A percentile compares a stretch with the other conserved stretches of the same genome.
Evolutionary conservation across 2,329 filamentous ascomycete genomes (phyloP).

Genomic region (Colletotrichum graminicola): DNA sequence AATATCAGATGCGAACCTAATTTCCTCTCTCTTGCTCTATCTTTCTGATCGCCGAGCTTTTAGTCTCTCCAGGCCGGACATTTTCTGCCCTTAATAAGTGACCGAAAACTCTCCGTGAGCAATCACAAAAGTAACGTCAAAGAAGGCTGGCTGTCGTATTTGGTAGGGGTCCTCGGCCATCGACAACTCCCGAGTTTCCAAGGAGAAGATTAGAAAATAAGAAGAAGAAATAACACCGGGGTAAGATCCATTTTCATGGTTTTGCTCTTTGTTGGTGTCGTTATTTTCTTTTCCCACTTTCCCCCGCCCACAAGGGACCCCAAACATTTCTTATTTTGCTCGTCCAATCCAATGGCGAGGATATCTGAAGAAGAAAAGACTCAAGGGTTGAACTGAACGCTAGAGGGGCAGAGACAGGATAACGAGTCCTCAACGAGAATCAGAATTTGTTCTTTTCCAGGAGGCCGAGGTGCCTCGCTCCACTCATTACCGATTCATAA

Average conservation of each 20-base stretch:
- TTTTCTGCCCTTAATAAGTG: conserved; percentile 25
- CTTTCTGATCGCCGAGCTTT: conserved; percentile 5
- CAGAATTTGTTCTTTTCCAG: neutral
- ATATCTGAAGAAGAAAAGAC: conserved; percentile 40
- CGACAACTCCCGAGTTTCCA: neutral
- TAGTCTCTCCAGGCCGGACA: conserved; percentile 11
- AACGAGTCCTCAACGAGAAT: neutral
- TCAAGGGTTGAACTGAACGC: conserved; percentile 29
- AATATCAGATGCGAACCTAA: neutral
- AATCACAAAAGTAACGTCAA: conserved; percentile 21
- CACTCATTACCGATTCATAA: neutral
- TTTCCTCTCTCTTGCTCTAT: too few relatives aligned
- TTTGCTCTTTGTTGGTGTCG: neutral
- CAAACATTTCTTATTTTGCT: conserved; percentile 1
- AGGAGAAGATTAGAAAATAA: neutral
- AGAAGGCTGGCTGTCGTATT: neutral
- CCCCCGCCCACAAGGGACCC: too few relatives aligned
- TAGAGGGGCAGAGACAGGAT: neutral
- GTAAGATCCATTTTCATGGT: neutral
- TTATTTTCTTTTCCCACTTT: neutral
- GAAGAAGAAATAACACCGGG: neutral
- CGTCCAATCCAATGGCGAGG: conserved; percentile 30
- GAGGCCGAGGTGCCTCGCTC: neutral
- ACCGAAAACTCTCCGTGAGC: conserved; percentile 34
- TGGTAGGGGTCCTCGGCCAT: neutral